A percentile compares a stretch with the other conserved stretches of the same genome.
These are phyloP conservation scores for Lumnitzera racemosa DNA, from an alignment of 345 rosid species.

Conservation along the genomic window DNA sequence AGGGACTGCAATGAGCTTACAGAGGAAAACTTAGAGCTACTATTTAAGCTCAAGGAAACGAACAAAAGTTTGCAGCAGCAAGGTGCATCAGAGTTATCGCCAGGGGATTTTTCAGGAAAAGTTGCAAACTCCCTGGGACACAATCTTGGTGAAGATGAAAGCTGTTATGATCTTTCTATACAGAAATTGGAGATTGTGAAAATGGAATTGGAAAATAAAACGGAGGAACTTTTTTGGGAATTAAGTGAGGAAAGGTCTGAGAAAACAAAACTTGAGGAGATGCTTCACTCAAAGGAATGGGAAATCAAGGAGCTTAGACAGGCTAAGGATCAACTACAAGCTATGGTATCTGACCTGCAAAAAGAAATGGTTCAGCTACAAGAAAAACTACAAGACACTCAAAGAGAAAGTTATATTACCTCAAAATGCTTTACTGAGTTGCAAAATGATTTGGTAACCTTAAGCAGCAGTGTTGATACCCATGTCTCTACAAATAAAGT, in stretches of 20 bases:
- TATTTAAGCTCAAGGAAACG: constrained; percentile 33
- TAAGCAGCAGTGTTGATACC: constrained; percentile 24
- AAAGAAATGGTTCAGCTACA: constrained; percentile 30
- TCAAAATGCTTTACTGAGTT: constrained; percentile 34
- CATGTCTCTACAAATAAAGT: constrained; percentile 30
- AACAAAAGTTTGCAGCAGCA: constrained; percentile 14
- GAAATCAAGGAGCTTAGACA: constrained; percentile 23
- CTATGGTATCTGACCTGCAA: constrained; percentile 20
- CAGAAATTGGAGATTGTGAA: constrained; percentile 26
- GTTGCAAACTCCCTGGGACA: background rate
- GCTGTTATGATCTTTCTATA: constrained; percentile 15
- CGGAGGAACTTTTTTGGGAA: constrained; percentile 19
- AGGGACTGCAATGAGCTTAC: constrained; percentile 55
- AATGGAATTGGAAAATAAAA: constrained; percentile 25
- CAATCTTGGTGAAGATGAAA: constrained; percentile 16
- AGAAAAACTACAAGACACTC: constrained; percentile 21
- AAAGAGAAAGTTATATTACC: constrained; percentile 27
- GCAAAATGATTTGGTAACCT: constrained; percentile 26
- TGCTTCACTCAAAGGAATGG: constrained; percentile 29
- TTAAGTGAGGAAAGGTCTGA: constrained; percentile 12
- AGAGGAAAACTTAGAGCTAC: constrained; percentile 50
- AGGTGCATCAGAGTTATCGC: constrained; percentile 5
- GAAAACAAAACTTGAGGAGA: constrained; percentile 26
- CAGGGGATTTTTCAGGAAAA: constrained; percentile 8
- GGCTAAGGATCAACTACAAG: constrained; percentile 20